Evolutionary conservation across 305 asterid genomes (phyloP), one percentile per base, ranked within the genome.

Genomic region (Petunia hybrid): DNA sequence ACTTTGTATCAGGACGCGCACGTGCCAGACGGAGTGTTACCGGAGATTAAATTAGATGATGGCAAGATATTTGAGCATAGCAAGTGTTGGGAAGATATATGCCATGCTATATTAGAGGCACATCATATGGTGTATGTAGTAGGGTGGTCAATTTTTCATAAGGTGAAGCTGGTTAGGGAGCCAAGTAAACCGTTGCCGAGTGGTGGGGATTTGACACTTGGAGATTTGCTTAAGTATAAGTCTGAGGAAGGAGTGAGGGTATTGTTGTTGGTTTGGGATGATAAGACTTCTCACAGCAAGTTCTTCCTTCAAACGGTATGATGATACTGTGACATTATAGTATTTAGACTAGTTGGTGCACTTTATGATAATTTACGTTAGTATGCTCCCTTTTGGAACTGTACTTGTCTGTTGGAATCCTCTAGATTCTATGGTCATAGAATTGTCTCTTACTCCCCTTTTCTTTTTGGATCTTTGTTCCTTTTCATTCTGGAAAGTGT

Each of bases 221-320:
- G 99, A 6, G 99, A 96, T 31, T 77, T 96, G 91, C 91, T 96
- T 4, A 94, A 93, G 89, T 94, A 92, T 59, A 96, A 96, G 81
- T 94, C 99, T 4, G 93, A 96, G 78, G 99, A 96, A 87, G 99
- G 99, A 42, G 99, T 94, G 31, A 85, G 99, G 84, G 99, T 96
- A 8, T 82, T 94, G 74, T 68, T 96, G 85, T 73, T 96, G 85
- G 99, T 96, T 86, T 96, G 99, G 99, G 99, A 96, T 82, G 99
- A 96, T 57, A 96, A 93, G 87, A 96, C 99, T 86, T 96, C 99
- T 14, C 99, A 96, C 80, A 92, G 85, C 91, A 96, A 91, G 87
- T 92, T 96, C 85, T 91, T 91, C 82, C 85, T 96, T 76, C 93
- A 94, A 6, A 96, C 98, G 83, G 98, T 94, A 80, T 38, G 80